Base-by-base conservation (phyloP, 1,139 yeast species). In the Pichia inconspicua region DNA sequence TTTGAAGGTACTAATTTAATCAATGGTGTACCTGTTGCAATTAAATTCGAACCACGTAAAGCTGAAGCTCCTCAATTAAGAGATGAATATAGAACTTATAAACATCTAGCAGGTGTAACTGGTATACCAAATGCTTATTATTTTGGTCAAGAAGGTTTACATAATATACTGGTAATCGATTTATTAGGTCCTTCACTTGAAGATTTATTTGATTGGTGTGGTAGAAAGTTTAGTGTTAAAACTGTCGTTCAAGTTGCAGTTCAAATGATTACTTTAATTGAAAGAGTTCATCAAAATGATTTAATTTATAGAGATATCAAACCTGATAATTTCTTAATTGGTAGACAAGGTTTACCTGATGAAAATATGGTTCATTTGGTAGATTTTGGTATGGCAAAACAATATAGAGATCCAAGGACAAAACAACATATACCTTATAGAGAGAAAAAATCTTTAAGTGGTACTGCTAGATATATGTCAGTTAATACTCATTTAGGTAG, bases 191-290 rank as follows among this genome's bases (percentile, higher is more conserved):
- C 98, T 2, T 86, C 96, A 2, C 73, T 92, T 54, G 98, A 92
- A 66, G 98, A 92, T 69, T 74, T 92, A 63, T 92, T 92, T 67
- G 97, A 92, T 67, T 90, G 97, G 97, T 92, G 98, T 70, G 96
- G 96, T 35, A 78, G 98, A 54, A 78, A 82, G 59, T 92, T 92
- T 66, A 74, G 84, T 47, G 79, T 85, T 52, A 89, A 90, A 68
- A 90, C 97, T 1, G 94, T 88, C 10, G 92, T 85, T 46, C 86
- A 86, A 73, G 82, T 88, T 44, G 95, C 97, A 34, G 84, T 84
- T 59, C 97, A 90, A 70, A 90, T 90, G 97, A 80, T 89, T 58
- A 74, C 81, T 39, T 74, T 94, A 54, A 89, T 90, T 42, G 90
- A 88, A 69, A 78, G 83, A 51, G 89, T 90, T 52, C 97, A 90